Evolutionary conservation across 2,329 filamentous ascomycete species (phyloP), one percentile per base, ranked within the genome.

Genomic region (Coniochaeta pulveracea): DNA sequence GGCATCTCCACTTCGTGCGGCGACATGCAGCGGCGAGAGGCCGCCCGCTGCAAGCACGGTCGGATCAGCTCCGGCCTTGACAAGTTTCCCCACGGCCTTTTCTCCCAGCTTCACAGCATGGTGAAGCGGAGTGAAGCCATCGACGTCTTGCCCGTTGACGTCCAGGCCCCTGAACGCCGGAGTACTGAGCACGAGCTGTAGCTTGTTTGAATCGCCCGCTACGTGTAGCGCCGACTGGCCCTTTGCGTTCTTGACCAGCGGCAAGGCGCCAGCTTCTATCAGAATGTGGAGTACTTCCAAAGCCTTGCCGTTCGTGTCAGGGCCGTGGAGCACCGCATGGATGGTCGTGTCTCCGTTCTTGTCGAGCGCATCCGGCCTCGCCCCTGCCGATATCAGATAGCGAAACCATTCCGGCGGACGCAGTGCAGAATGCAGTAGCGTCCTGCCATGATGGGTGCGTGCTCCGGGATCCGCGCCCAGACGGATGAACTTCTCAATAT

Each of bases 31-130:
- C 4, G 23, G 23, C 9, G 23, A 25, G 23, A 10, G 4, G 9
- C 23, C 23, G 9, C 23, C 23, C 4, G 23, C 23, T 25, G 23
- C 23, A 25, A 25, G 23, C 9, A 14, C 23, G 23, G 23, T 25
- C 23, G 23, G 23, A 25, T 25, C 23, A 25, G 23, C 23, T 25
- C 23, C 23, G 4, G 23, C 23, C 11, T 14, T 25, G 23, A 25
- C 23, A 25, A 25, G 23, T 25, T 25, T 25, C 23, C 23, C 11
- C 23, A 25, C 23, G 23, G 23, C 23, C 23, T 25, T 25, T 25
- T 25, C 23, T 14, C 23, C 23, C 4, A 25, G 23, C 23, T 4
- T 10, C 23, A 25, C 23, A 25, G 23, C 23, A 25, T 25, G 23
- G 23, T 25, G 23, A n/a, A 25, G 23, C 10, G 23, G 23, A 10